Conservation (phyloP, 2,329 filamentous ascomycete genomes). For the Aspergillus floridensis region DNA sequence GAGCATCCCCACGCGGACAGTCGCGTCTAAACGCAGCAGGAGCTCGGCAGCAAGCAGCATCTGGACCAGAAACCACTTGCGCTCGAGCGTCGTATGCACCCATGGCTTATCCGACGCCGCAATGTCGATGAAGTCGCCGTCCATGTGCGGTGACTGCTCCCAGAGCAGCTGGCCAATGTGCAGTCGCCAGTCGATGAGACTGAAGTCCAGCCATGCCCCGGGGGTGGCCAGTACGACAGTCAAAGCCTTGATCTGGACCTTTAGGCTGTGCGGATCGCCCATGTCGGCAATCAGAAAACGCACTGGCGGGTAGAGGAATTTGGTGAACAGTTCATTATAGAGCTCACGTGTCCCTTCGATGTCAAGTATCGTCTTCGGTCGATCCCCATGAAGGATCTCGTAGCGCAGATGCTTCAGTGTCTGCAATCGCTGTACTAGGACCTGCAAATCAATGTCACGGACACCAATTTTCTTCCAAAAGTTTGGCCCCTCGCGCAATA, state of each 20-base stretch:
- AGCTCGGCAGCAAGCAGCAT: constrained; percentile 55
- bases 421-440: constrained; percentile 36
- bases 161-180: constrained; percentile 47
- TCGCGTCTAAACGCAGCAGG: constrained; percentile 53
- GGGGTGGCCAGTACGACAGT: constrained; percentile 42
- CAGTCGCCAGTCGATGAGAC: constrained; percentile 46
- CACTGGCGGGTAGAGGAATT: constrained; percentile 39
- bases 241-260: constrained; percentile 47
- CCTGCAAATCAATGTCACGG: constrained; percentile 35
- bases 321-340: constrained; percentile 36
- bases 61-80: constrained; percentile 56
- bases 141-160: constrained; percentile 36
- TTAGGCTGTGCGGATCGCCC: constrained; percentile 35
- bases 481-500: constrained; percentile 38
- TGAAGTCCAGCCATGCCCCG: constrained; percentile 50
- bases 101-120: constrained; percentile 21
- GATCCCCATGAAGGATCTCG: constrained; percentile 31
- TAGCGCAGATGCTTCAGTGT: constrained; percentile 34
- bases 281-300: constrained; percentile 24
- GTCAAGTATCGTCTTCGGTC: constrained; percentile 37
- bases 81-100: constrained; percentile 37
- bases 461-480: constrained; percentile 45
- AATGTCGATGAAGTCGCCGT: constrained; percentile 32
- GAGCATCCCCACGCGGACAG: constrained; percentile 42
- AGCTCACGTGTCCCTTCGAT: constrained; percentile 32